Percentiles rank a stretch among this genome's conserved stretches.
Evolutionary conservation across 2,329 filamentous ascomycete species (phyloP).

Genomic region (Salinomyces thailandicus): DNA sequence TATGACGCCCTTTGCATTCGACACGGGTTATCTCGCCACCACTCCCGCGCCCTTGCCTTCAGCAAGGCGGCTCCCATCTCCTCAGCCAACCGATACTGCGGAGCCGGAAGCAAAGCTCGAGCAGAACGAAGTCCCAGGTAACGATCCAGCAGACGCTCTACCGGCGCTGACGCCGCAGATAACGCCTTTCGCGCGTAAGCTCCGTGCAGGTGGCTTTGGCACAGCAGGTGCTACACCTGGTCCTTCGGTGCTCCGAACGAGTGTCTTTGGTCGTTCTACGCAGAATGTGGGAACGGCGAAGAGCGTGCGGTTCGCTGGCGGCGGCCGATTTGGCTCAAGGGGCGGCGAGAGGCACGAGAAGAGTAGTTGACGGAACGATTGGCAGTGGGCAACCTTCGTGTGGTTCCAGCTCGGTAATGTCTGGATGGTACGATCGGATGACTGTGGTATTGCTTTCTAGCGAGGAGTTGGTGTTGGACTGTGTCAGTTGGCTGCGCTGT

Average conservation of each 20-base stretch:
- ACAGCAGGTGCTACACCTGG: slow-evolving; percentile 4
- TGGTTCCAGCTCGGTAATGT: too few relatives aligned
- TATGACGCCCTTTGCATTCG: slow-evolving; percentile 23
- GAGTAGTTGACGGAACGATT: too few relatives aligned
- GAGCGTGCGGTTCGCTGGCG: slow-evolving; percentile 13
- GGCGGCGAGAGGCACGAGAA: slow-evolving; percentile 4
- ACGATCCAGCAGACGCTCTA: slow-evolving; percentile 8
- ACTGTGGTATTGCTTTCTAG: too few relatives aligned
- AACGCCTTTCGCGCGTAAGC: slow-evolving; percentile 30
- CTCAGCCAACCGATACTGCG: not conserved
- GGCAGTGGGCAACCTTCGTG: too few relatives aligned
- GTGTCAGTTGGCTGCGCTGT: too few relatives aligned
- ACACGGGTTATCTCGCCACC: slow-evolving; percentile 15
- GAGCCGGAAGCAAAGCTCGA: slow-evolving; percentile 1
- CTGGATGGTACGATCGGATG: too few relatives aligned
- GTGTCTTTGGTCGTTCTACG: slow-evolving; percentile 5
- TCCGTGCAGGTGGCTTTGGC: slow-evolving; percentile 24
- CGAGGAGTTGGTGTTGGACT: too few relatives aligned
- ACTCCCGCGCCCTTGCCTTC: slow-evolving; percentile 18
- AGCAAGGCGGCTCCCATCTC: not conserved
- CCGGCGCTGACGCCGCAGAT: slow-evolving; percentile 24
- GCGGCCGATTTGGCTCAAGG: slow-evolving; percentile 6
- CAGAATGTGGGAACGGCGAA: slow-evolving; percentile 8
- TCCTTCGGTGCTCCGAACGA: slow-evolving; percentile 5
- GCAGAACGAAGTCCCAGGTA: slow-evolving; percentile 4